Conservation (phyloP, 2,329 filamentous ascomycete species). For the Epichloe typhina region DNA sequence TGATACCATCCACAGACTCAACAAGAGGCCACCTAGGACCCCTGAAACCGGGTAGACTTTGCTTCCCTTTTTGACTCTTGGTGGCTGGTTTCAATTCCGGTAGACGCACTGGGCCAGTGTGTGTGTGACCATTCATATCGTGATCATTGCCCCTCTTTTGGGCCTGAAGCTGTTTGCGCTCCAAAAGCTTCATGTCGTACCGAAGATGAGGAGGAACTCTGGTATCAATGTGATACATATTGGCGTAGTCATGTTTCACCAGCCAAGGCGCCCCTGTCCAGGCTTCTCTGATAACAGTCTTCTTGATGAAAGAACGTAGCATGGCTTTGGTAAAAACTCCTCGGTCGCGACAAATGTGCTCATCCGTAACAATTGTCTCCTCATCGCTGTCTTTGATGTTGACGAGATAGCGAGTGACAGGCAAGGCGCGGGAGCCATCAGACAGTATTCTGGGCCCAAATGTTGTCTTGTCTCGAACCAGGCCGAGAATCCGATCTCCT, state of each 20-base stretch:
- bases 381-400: constrained; percentile 56
- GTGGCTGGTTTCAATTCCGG: constrained; percentile 62
- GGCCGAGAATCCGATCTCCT: constrained; percentile 56
- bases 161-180: constrained; percentile 59
- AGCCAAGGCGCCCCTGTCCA: constrained; percentile 97
- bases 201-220: constrained; percentile 71
- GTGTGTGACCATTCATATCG: constrained; percentile 28
- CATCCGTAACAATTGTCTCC: constrained; percentile 67
- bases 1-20: constrained; percentile 23
- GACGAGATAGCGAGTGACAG: constrained; percentile 71
- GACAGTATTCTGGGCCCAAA: constrained; percentile 47
- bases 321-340: constrained; percentile 93
- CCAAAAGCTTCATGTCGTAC: constrained; percentile 65
- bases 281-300: constrained; percentile 79
- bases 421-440: constrained; percentile 57
- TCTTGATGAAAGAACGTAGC: constrained; percentile 85
- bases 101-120: constrained; percentile 41
- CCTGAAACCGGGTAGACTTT: constrained; percentile 25
- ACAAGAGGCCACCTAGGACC: constrained; percentile 27
- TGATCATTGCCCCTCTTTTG: constrained; percentile 45
- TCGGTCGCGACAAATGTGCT: constrained; percentile 73
- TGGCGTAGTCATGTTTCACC: constrained; percentile 76
- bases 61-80: constrained; percentile 55
- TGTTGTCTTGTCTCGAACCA: constrained; percentile 74
- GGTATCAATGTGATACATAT: constrained; percentile 74